Percentiles rank a stretch among this genome's conserved stretches.
phyloP scores from a whole-genome alignment of 1,139 yeast species.

The Entelexis sorbosivorans region DNA sequence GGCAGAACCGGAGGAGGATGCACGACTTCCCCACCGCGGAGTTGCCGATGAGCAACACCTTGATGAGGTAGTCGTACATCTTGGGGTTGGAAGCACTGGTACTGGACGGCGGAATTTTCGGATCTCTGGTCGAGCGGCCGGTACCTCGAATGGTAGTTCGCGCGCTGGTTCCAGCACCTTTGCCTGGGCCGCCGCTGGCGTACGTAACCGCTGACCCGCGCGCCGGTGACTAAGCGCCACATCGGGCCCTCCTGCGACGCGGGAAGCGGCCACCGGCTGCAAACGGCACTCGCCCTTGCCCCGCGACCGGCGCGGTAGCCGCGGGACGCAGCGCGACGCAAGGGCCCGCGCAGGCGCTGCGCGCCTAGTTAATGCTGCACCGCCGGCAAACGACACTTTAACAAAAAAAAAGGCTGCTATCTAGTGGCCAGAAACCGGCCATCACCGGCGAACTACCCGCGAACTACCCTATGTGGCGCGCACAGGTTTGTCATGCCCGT shows the following conservation, averaged over 20 bases:
- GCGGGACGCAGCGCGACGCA: too few species aligned
- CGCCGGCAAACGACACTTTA: too few species aligned
- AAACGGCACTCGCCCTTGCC: too few species aligned
- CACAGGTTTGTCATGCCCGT: not conserved
- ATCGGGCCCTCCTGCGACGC: not conserved
- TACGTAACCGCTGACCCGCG: slow-evolving; percentile 5
- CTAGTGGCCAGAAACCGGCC: too few species aligned
- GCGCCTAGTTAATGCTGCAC: too few species aligned
- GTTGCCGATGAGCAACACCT: slow-evolving; percentile 87
- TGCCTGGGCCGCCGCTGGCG: not conserved
- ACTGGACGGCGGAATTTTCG: slow-evolving; percentile 16
- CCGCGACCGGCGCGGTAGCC: too few species aligned
- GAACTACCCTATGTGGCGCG: not conserved
- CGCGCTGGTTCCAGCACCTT: not conserved
- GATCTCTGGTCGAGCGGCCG: not conserved
- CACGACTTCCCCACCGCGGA: slow-evolving; percentile 98
- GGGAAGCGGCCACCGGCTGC: too few species aligned
- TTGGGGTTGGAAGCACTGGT: slow-evolving; percentile 15
- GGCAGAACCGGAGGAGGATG: slow-evolving; percentile 83
- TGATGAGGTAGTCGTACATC: slow-evolving; percentile 85
- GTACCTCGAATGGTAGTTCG: not conserved
- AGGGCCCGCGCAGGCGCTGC: too few species aligned
- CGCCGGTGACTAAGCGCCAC: not conserved
- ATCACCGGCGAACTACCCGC: too few species aligned
- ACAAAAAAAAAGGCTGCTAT: too few species aligned